Conservation (phyloP, 2,329 filamentous ascomycete genomes). For the Metarhizium brunneum region DNA sequence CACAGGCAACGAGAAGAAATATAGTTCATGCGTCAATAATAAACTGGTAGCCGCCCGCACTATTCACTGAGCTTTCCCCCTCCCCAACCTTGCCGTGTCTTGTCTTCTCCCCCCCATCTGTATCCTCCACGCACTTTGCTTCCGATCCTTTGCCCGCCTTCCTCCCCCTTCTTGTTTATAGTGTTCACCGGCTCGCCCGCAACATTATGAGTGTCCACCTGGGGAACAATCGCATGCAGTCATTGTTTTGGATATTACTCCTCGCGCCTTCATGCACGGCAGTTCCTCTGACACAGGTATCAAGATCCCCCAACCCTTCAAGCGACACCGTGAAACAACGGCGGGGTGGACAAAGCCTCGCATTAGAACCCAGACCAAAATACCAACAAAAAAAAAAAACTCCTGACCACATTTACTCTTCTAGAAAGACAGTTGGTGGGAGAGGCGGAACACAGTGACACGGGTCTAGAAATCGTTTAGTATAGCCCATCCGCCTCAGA, state of each 20-base stretch:
- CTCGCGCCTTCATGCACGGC: not conserved
- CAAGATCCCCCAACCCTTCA: not conserved
- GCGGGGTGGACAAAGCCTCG: conserved; percentile 21
- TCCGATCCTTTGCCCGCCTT: not conserved
- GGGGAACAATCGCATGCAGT: not conserved
- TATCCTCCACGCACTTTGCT: not conserved
- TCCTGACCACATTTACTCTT: conserved; percentile 37
- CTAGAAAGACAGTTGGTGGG: conserved; percentile 13
- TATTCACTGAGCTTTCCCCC: not conserved
- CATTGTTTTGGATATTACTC: not conserved
- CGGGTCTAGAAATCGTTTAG: conserved; percentile 4
- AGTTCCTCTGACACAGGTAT: not conserved
- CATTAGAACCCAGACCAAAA: conserved; percentile 31
- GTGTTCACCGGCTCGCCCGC: not conserved
- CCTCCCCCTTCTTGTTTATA: not conserved
- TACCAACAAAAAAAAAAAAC: conserved; percentile 26
- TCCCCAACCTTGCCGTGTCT: not conserved
- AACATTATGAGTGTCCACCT: not conserved
- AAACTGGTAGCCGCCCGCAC: conserved; percentile 19
- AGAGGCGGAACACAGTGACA: conserved; percentile 11
- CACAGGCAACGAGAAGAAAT: conserved; percentile 10
- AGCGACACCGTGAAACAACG: conserved; percentile 5
- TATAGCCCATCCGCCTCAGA: not conserved
- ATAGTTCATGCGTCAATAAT: conserved; percentile 21
- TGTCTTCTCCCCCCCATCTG: not conserved